Base-by-base conservation (phyloP, 257 asterid species). In the Agastache rugosa region DNA sequence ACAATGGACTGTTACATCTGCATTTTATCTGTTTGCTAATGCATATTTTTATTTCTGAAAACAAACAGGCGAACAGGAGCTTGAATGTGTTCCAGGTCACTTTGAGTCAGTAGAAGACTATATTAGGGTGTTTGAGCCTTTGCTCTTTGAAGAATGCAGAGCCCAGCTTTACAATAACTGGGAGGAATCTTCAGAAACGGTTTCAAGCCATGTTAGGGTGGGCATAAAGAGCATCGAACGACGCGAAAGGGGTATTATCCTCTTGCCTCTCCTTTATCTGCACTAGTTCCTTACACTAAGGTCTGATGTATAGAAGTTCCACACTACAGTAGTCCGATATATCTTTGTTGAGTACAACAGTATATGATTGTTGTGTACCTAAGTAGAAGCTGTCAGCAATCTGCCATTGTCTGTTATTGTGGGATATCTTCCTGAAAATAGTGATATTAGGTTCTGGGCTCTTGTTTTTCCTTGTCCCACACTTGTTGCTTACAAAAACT, bases 91-190 rank as follows among this genome's bases (percentile, higher is more conserved):
- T 65, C 97, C 98, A 39, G 98, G 90, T 78, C 85, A 66, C 41
- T 93, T 93, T 88, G 97, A 91, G 51, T 89, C 98, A 22, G 96
- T 84, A 31, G 98, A 91, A 67, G 98, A 91, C 74, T 93, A 93
- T 83, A 81, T 91, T 64, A 80, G 89, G 72, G 97, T 93, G 59
- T 90, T 93, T 85, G 98, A 93, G 81, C 98, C 98, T 78, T 79
- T 93, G 89, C 94, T 93, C 78, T 90, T 93, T 80, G 98, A 93
- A 87, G 97, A 93, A 83, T 90, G 98, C 79, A 87, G 97, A 60
- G 97, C 97, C 9, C 98, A 93, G 80, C 90, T 93, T 72, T 90
- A 83, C 77, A 90, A 91, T 76, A 80, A 89, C 47, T 93, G 97
- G 98, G 96, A 90, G 85, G 98, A 93, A 85, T 83, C 76, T 56